phyloP scores from a whole-genome alignment of 257 asterid genomes.

The Salvia rosmarinus region DNA sequence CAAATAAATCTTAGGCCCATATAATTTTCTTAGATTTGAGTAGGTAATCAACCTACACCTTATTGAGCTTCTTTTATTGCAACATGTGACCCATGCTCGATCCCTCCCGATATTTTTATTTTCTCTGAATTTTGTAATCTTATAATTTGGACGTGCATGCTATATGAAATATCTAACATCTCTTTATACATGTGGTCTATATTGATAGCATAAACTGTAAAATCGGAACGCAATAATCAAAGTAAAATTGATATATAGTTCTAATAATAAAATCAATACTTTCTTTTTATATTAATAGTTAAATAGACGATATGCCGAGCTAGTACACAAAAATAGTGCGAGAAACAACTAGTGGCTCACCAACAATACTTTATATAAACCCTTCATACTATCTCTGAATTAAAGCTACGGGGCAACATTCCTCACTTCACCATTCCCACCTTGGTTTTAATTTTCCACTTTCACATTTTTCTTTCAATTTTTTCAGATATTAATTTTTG shows the following conservation, averaged over 20 bases:
- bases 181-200: no score
- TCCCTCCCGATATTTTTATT: neutral
- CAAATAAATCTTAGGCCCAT: neutral
- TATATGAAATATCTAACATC: no score
- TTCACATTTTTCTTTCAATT: neutral
- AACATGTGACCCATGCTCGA: neutral
- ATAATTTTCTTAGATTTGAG: conserved; percentile 6
- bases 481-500: no score
- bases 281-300: neutral
- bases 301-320: neutral
- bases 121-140: neutral
- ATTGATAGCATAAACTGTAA: neutral
- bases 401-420: neutral
- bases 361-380: conserved; percentile 1
- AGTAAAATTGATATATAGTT: neutral
- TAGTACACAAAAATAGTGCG: neutral
- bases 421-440: neutral
- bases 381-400: neutral
- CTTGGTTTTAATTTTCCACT: neutral
- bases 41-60: neutral
- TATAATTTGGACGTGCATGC: neutral
- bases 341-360: neutral
- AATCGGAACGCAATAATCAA: neutral
- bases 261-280: neutral
- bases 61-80: neutral